Evolutionary conservation across 2,329 filamentous ascomycete species (phyloP).

Genomic region (Aspergillus sp.): DNA sequence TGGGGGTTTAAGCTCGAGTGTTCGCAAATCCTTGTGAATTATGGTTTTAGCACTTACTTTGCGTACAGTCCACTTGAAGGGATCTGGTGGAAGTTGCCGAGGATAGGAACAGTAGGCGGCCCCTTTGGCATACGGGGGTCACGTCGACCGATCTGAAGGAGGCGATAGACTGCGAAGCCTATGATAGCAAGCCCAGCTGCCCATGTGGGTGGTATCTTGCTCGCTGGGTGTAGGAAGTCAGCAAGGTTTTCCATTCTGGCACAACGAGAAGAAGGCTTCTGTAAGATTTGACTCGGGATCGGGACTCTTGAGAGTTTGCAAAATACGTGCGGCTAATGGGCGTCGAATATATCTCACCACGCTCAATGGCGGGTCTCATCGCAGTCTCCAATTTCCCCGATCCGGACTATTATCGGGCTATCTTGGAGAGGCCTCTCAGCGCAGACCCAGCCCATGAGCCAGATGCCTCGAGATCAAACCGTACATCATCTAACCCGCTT

Average conservation of each 20-base stretch:
- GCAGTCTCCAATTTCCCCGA: too few relatives aligned
- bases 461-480: too few relatives aligned
- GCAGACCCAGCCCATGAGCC: too few relatives aligned
- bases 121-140: not conserved
- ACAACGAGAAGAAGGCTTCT: not conserved
- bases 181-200: not conserved
- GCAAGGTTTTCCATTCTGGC: not conserved
- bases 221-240: not conserved
- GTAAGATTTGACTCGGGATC: too few relatives aligned
- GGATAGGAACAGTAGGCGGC: not conserved
- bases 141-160: not conserved
- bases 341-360: too few relatives aligned
- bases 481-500: too few relatives aligned
- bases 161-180: not conserved
- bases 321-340: too few relatives aligned
- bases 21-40: too few relatives aligned
- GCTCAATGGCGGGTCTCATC: too few relatives aligned
- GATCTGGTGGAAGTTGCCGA: not conserved
- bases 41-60: not conserved
- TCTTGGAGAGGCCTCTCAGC: too few relatives aligned
- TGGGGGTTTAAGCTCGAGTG: not conserved
- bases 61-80: not conserved
- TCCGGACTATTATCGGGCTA: too few relatives aligned
- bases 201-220: not conserved
- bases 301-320: too few relatives aligned